Evolutionary conservation across 331 rosid species (phyloP), one percentile per base, ranked within the genome.

Genomic region (Erythrophleum ivorense): DNA sequence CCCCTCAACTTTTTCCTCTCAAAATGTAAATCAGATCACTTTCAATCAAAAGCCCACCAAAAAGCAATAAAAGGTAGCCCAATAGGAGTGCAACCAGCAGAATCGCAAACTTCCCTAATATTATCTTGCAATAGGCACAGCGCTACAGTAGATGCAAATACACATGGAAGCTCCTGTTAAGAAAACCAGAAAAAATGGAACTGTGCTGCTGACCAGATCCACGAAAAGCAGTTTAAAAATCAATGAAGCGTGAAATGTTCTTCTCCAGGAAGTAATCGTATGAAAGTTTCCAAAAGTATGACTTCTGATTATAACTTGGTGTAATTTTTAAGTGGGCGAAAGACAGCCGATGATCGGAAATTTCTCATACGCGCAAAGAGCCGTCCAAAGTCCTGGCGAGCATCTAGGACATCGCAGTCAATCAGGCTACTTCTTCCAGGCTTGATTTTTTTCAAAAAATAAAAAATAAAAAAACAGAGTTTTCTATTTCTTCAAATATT

Each of bases 161-260:
- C 31, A 71, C n/a, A 79, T 12, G 48, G 71, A 82, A 65, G 33
- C 54, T 64, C 66, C 67, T 24, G 36, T 68, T 29, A 24, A 29
- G 80, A 73, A 54, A 48, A 29, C 80, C 62, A 29, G 43, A 11
- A 60, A 69, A 63, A 57, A 78, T n/a, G 76, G 54, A 83, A 46
- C 14, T 36, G 16, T 36, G 75, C 69, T 80, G 69, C 81, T 75
- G 91, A 88, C 83, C 89, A 85, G 94, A 92, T 91, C 92, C 88
- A 80, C 15, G 73, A 75, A 84, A 88, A 74, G 73, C 75, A 83
- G 82, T 86, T 74, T 21, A 80, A 81, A 78, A 67, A 80, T 81
- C 14, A 8, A 36, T 71, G 84, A 87, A 87, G 84, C 72, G 66
- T 75, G 45, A 63, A 65, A 84, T n/a, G 70, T 40, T 82, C 73